Evolutionary conservation across 176 grass and related monocot species (phyloP), one percentile per base, ranked within the genome.

Genomic region (Poa pratensis): DNA sequence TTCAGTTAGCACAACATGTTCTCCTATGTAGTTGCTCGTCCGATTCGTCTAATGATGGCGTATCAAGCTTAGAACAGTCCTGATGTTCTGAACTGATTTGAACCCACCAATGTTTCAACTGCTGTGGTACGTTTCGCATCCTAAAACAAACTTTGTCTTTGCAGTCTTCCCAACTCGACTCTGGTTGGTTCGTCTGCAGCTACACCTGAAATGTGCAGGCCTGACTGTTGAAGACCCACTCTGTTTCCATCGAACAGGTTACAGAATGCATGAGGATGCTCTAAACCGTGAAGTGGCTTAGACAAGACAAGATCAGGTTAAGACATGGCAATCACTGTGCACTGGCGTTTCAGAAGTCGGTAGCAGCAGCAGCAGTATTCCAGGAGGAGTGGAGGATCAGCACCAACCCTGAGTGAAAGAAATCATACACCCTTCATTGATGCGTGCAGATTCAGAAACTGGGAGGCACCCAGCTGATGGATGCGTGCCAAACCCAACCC

Each of bases 361-460:
- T 12, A 22, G 43, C 20, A 67, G 77, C 40, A 74, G 11, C 4
- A 80, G 34, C 34, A 43, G 30, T 65, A 30, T 32, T 20, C 59
- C 20, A 66, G 10, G 59, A 27, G 80, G 84, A 79, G 79, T 74
- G 10, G 59, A 27, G 80, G 84, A 79, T 79, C 80, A 73, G 64
- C 19, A 77, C 64, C 45, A 83, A 35, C 12, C 84, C 43, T 80
- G 17, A 66, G 20, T 74, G 84, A 80, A 83, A 80, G 74, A 75
- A 83, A 87, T 49, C 46, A 83, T 86, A 22, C 28, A 37, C 64
- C 19, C 62, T 79, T 64, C 73, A 65, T 83, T 49, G 65, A 87
- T 87, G 74, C 74, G 84, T 90, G 84, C 75, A 75, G 74, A 87
- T 87, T 83, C 74, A 83, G 84, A 24, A 87, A 87, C 84, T 73